A percentile compares a stretch with the other conserved stretches of the same genome.
These are phyloP conservation scores for Conringia planisiliqua DNA, from an alignment of 345 rosid species.

Conservation along the genomic window DNA sequence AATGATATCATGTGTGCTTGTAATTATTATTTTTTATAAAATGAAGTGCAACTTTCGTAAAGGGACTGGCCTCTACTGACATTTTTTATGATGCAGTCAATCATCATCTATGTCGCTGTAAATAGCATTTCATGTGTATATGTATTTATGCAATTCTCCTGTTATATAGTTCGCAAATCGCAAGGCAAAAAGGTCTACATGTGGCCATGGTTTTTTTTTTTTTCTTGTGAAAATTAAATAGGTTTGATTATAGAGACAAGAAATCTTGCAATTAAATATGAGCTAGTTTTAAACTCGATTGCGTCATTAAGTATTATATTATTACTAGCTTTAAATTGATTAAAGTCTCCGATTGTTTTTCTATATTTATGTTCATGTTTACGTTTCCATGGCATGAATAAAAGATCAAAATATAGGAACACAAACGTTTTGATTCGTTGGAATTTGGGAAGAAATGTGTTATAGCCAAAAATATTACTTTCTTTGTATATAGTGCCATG, in stretches of 20 bases:
- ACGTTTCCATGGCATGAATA: not conserved
- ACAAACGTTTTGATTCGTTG: not conserved
- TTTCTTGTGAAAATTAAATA: not conserved
- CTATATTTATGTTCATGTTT: not conserved
- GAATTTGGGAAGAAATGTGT: no score
- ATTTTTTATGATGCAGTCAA: conserved; percentile 14
- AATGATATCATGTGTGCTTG: conserved; percentile 24
- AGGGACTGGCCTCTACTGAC: conserved; percentile 16
- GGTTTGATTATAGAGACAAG: not conserved
- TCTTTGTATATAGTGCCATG: not conserved
- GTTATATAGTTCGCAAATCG: not conserved
- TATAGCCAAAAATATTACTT: no score
- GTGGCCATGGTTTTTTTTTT: not conserved
- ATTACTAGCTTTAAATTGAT: not conserved
- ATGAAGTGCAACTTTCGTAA: conserved; percentile 24
- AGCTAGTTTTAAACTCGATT: not conserved
- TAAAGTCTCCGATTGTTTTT: not conserved
- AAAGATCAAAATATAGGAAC: not conserved
- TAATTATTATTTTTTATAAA: not conserved
- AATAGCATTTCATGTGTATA: not conserved
- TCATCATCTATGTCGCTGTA: conserved; percentile 12
- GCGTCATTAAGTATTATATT: not conserved
- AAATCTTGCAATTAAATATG: not conserved
- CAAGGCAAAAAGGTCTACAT: not conserved
- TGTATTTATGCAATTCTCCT: not conserved